Evolutionary conservation across 495 filamentous ascomycete species (phyloP), one percentile per base, ranked within the genome.

Genomic region (Penicillium crystallinum): DNA sequence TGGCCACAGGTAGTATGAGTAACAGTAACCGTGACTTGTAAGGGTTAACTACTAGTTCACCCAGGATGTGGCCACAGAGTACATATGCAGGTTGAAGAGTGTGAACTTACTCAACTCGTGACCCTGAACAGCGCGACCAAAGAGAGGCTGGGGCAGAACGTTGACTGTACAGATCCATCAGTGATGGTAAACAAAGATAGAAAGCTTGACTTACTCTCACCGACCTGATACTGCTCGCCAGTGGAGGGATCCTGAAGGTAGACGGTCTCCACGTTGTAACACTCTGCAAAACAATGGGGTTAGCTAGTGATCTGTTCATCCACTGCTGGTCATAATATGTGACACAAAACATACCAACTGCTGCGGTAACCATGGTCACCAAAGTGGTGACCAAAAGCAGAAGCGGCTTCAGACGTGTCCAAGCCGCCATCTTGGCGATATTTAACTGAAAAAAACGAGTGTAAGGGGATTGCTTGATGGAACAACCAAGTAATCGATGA

Each of bases 21-120:
- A 6, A 41, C 29, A n/a, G 61, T 64, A 15, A 64, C 56, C 34
- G 54, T 62, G 23, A 51, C 49, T 27, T 22, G 12, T 23, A 15
- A 41, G 6, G 35, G 23, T 44, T 27, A 40, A 22, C 17, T 12
- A 27, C n/a, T 21, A 11, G 25, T 34, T 14, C 27, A 7, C 0
- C 9, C 0, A 2, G n/a, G 34, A n/a, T 5, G 7, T 17, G 17
- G 34, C n/a, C 10, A 10, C 2, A 31, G 2, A 8, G 6, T 27
- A 1, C 3, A 10, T n/a, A 17, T 36, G 9, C 6, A 30, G 2
- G 11, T 17, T 19, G 27, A 17, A 4, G 37, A 29, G 18, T 1
- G 1, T 42, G 27, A 10, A 42, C 38, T 50, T 42, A 50, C 48
- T 41, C 27, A 31, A 10, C 6, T 22, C 29, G 10, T 23, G 1